Evolutionary conservation across 176 grass and related monocot genomes (phyloP), one percentile per base, ranked within the genome.

Genomic region (bread wheat (Triticum aestivum)): DNA sequence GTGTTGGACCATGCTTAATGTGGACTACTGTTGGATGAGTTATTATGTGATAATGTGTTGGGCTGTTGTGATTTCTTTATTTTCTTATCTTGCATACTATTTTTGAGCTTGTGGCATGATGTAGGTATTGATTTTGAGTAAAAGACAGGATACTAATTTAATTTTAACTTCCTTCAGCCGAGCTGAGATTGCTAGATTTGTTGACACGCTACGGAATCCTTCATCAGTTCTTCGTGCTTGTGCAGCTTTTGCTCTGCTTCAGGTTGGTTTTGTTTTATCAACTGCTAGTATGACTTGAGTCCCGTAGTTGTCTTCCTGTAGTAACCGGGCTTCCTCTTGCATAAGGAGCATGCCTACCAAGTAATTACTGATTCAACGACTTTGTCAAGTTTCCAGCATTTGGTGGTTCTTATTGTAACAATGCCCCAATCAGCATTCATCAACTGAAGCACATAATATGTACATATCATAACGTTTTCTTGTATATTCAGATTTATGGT

Each of bases 211-310:
- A 79, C 92, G 97, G 54, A 99, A 97, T 80, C 89, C 87, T 69
- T 96, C 92, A 32, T 85, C 85, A 4, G 84, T 97, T 87, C 97
- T 99, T 82, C 92, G 97, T 86, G 89, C 92, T 58, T 99, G 97
- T 90, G 97, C 97, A 81, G 97, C 97, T 61, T 99, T 99, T 93
- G 97, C 97, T 77, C 97, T 99, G 88, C 90, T 99, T 80, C 97
- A 99, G 97, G 97, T 99, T 91, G 69, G 83, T 79, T 79, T 79
- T 18, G 14, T 70, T 80, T 73, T 58, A 79, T 21, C 39, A 61
- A 18, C 30, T 14, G 54, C 11, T 77, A 42, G 61, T 59, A 63
- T 51, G 77, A 69, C 68, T 84, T 70, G 29, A 84, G 14, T 23
- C 9, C 13, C 66, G 29, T 47, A 61, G 3, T 69, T 41, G 2